Evolutionary conservation across 2,329 filamentous ascomycete genomes (phyloP), one percentile per base, ranked within the genome.

Genomic region (Phyllosticta capitalensis): DNA sequence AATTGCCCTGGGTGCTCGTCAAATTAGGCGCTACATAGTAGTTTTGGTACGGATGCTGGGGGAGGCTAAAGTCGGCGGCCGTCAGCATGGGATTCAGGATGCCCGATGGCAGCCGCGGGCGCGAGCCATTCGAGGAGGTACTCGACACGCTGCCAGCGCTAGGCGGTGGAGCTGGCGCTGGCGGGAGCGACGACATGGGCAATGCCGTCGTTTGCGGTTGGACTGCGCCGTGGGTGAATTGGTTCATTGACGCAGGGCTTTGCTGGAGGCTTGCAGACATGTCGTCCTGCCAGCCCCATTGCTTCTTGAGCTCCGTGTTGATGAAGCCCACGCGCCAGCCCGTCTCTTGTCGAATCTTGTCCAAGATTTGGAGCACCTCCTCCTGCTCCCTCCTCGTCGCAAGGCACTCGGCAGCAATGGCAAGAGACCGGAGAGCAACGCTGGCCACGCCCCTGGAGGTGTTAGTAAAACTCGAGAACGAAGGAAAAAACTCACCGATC

Each of bases 11-110:
- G 45, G 52, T 51, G 19, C 52, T 55, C 52, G 69, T 67, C 62
- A 75, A 79, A 64, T 81, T 87, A 1, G 89, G 88, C 38, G 88
- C 86, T 63, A 90, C 85, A 66, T 92, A 95, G 73, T 86, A 86
- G 55, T 85, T 84, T 68, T 90, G 86, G 68, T 94, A 95, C 1
- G 90, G 89, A 72, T 92, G 89, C 64, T 90, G 86, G 3, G 88
- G 86, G 65, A 87, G 78, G 22, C 80, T 86, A 70, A 94, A 94
- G 68, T 94, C 88, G 1, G 88, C 89, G 22, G 79, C 79, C 22
- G 82, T 83, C 64, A 86, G 80, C 48, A 92, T 73, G 1, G 89
- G 89, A 67, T 92, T 92, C 5, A 86, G 74, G 49, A 84, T 82
- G 6, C 80, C 81, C 2, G 71, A 71, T 12, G 76, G 77, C 19